These are phyloP conservation scores for Euphorbia schlechtendalii DNA, from an alignment of 441 rosid species.

Conservation along the genomic window DNA sequence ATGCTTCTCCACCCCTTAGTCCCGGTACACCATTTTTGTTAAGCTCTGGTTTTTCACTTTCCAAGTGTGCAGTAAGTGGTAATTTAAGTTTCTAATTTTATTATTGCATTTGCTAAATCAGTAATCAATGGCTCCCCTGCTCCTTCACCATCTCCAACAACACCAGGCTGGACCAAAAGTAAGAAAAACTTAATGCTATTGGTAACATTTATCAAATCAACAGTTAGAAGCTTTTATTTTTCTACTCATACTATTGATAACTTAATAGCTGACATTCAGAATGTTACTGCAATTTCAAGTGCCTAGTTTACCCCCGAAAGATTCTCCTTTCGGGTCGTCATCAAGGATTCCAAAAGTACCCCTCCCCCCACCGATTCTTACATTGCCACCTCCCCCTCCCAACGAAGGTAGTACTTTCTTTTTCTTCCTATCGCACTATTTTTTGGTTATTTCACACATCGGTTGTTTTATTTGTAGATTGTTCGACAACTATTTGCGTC, in stretches of 20 bases:
- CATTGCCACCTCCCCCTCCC: conserved; percentile 95
- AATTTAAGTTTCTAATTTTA: conserved; percentile 16
- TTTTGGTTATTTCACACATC: conserved; percentile 14
- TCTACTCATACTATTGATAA: neutral
- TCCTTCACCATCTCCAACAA: conserved; percentile 52
- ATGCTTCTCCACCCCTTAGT: too few species aligned
- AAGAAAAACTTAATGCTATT: conserved; percentile 12
- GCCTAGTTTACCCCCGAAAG: conserved; percentile 33
- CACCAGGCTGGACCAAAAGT: conserved; percentile 37
- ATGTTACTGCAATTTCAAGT: conserved; percentile 40
- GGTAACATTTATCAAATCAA: neutral
- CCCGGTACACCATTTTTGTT: conserved; percentile 33
- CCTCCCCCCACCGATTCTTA: conserved; percentile 46
- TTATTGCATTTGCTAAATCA: too few species aligned
- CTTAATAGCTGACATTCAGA: too few species aligned
- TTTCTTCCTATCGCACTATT: too few species aligned
- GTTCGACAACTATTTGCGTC: conserved; percentile 57
- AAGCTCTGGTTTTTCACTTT: conserved; percentile 13
- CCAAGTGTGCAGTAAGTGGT: conserved; percentile 9
- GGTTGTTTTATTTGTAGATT: conserved; percentile 59
- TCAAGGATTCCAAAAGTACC: conserved; percentile 53
- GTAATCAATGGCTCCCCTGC: conserved; percentile 31
- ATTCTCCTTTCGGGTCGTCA: conserved; percentile 36
- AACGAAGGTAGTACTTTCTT: too few species aligned
- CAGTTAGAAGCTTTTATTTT: conserved; percentile 4